Evolutionary conservation across 2,329 filamentous ascomycete genomes (phyloP).

Genomic region (Beauveria medogensis): DNA sequence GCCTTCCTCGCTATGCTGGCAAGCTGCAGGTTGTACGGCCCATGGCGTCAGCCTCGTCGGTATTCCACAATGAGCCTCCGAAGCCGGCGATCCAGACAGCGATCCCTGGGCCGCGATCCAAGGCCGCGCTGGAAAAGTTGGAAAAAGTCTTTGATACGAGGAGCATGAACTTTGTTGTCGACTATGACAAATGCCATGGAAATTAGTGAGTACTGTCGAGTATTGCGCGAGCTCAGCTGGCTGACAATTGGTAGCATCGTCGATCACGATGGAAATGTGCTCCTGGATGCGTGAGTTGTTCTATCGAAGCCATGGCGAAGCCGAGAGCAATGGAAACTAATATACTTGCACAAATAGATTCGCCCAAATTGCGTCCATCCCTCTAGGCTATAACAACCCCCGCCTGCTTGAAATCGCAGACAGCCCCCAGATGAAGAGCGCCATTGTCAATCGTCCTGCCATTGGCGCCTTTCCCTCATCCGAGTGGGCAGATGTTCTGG

Average conservation of each 20-base stretch:
- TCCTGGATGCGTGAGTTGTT: conserved; percentile 57
- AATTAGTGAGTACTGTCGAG: conserved; percentile 49
- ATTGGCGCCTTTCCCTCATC: conserved; percentile 84
- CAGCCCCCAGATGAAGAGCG: conserved; percentile 68
- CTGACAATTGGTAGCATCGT: conserved; percentile 35
- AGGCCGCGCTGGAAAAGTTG: conserved; percentile 61
- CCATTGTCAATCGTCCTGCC: conserved; percentile 81
- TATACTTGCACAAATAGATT: conserved; percentile 41
- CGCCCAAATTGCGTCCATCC: conserved; percentile 88
- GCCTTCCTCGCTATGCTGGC: neutral
- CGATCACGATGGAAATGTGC: conserved; percentile 61
- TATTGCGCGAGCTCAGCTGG: neutral
- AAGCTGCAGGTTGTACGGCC: neutral
- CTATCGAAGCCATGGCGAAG: neutral
- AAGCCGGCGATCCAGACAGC: conserved; percentile 45
- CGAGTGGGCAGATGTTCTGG: conserved; percentile 74
- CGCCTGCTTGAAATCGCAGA: conserved; percentile 60
- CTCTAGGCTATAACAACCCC: conserved; percentile 88
- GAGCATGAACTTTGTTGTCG: conserved; percentile 73
- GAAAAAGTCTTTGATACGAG: conserved; percentile 77
- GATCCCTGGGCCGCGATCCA: conserved; percentile 71
- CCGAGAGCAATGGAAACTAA: neutral
- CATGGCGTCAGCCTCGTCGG: conserved; percentile 23
- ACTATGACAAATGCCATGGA: conserved; percentile 66
- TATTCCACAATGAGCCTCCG: conserved; percentile 42